Evolutionary conservation across 441 rosid species (phyloP).

Genomic region (Isatis lusitanica): DNA sequence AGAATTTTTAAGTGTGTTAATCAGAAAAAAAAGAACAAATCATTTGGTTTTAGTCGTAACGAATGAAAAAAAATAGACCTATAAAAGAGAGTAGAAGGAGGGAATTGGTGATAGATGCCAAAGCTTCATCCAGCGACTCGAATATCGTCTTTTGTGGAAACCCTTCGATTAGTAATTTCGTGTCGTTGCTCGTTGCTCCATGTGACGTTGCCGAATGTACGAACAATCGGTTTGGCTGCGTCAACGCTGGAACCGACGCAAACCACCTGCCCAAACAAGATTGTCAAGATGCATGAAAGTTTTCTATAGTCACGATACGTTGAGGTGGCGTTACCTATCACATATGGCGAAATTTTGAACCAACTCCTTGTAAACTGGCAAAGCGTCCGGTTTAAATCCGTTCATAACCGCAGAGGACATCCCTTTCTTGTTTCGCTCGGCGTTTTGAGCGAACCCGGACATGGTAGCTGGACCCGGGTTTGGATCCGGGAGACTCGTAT

Average conservation of each 20-base stretch:
- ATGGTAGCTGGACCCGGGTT: slow-evolving; percentile 51
- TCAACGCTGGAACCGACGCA: slow-evolving; percentile 70
- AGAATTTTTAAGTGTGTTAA: background rate
- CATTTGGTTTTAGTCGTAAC: background rate
- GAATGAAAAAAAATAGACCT: slow-evolving; percentile 30
- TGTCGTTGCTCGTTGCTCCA: slow-evolving; percentile 65
- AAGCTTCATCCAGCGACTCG: slow-evolving; percentile 70
- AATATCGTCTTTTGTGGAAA: slow-evolving; percentile 73
- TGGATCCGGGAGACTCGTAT: slow-evolving; percentile 28
- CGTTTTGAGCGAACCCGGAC: slow-evolving; percentile 83
- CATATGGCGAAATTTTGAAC: slow-evolving; percentile 63
- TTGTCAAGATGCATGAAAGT: background rate
- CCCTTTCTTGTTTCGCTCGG: slow-evolving; percentile 54
- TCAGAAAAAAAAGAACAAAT: background rate
- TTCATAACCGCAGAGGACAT: slow-evolving; percentile 76
- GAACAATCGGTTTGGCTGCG: slow-evolving; percentile 72
- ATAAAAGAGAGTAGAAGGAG: slow-evolving; percentile 65
- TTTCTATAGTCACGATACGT: background rate
- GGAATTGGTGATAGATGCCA: slow-evolving; percentile 62
- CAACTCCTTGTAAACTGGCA: slow-evolving; percentile 70
- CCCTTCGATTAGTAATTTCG: slow-evolving; percentile 52
- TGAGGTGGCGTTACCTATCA: slow-evolving; percentile 40
- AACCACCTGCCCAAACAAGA: slow-evolving; percentile 49
- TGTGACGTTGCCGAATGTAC: slow-evolving; percentile 84
- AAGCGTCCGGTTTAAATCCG: slow-evolving; percentile 67